Conservation (phyloP, 352 stramenopile genomes). For the Globisporangium echinulatum region DNA sequence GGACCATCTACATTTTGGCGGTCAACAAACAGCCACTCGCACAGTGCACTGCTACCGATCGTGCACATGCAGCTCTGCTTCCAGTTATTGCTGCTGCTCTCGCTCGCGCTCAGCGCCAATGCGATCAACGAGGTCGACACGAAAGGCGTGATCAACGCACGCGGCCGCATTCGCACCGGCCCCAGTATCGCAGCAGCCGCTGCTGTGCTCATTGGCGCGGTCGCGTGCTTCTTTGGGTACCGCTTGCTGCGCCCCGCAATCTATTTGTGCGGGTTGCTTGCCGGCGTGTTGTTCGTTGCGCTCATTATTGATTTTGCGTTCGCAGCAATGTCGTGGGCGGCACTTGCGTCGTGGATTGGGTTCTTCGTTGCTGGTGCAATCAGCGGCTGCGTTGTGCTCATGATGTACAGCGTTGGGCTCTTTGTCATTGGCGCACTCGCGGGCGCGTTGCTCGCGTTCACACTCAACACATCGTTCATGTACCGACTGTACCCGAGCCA, state of each 20-base stretch:
- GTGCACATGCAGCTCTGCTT: background rate
- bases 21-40: too few species aligned
- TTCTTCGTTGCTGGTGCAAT: constrained; percentile 38
- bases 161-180: constrained; percentile 34
- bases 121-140: constrained; percentile 6
- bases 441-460: constrained; percentile 21
- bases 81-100: constrained; percentile 1
- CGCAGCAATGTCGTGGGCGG: constrained; percentile 35
- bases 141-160: constrained; percentile 22
- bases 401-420: constrained; percentile 44
- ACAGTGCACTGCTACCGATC: too few species aligned
- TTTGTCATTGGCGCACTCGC: constrained; percentile 34
- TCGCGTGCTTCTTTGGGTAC: constrained; percentile 51
- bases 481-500: constrained; percentile 37
- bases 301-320: constrained; percentile 53
- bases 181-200: constrained; percentile 41
- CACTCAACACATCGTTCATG: constrained; percentile 26
- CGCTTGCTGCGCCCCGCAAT: constrained; percentile 49
- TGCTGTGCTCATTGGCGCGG: constrained; percentile 34
- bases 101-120: background rate
- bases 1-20: too few species aligned
- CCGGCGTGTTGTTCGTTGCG: constrained; percentile 56
- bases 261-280: constrained; percentile 63
- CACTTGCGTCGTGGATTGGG: constrained; percentile 47
- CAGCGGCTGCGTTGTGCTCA: constrained; percentile 33